phyloP scores from a whole-genome alignment of 768 basidiomycete genomes.

The Clavaria fumosa region DNA sequence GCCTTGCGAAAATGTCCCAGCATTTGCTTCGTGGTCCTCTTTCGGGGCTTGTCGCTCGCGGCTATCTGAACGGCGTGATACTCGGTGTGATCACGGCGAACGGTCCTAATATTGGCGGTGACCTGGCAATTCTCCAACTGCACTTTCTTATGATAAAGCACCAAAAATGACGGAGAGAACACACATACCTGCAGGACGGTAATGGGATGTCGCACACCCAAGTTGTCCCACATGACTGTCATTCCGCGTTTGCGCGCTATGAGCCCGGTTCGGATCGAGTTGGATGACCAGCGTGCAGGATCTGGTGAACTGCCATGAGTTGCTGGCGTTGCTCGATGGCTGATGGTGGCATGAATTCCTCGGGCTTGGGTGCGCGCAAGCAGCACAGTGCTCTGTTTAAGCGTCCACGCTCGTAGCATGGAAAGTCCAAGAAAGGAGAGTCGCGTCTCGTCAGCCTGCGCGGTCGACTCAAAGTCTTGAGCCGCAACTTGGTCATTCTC shows the following conservation, averaged over 20 bases:
- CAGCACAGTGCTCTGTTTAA: too few species aligned
- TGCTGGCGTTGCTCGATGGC: conserved; percentile 12
- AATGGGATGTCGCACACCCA: conserved; percentile 77
- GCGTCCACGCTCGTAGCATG: neutral
- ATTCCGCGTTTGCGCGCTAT: conserved; percentile 94
- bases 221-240: conserved; percentile 85
- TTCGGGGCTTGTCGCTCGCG: conserved; percentile 56
- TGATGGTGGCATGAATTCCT: conserved; percentile 12
- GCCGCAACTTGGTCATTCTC: neutral
- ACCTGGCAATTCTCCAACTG: conserved; percentile 86
- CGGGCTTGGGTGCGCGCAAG: neutral
- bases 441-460: too few species aligned
- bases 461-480: too few species aligned
- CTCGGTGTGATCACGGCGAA: conserved; percentile 48
- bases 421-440: neutral
- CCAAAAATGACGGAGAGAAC: conserved; percentile 1
- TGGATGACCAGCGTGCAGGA: conserved; percentile 63
- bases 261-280: conserved; percentile 77
- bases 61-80: conserved; percentile 94
- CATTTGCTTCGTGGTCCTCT: conserved; percentile 66
- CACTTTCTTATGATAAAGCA: conserved; percentile 7
- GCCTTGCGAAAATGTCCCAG: conserved; percentile 82
- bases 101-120: conserved; percentile 56
- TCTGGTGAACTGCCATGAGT: too few species aligned
- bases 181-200: conserved; percentile 79